Evolutionary conservation across 2,329 filamentous ascomycete genomes (phyloP), one percentile per base, ranked within the genome.

Genomic region (Trichoderma simmonsii): DNA sequence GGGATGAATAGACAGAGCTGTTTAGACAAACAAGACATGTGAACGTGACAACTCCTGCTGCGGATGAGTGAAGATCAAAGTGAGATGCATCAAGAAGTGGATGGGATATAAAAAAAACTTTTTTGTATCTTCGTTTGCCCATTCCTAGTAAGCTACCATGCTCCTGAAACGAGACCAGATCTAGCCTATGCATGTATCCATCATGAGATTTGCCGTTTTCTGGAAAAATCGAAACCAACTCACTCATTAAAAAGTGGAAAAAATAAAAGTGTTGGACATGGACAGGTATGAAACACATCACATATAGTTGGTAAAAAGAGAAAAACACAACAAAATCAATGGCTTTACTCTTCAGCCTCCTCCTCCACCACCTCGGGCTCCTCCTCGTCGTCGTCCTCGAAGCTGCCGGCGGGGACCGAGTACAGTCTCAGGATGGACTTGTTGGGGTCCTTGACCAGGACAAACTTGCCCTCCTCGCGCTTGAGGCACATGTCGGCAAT

Each of bases 351-450:
- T 48, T 82, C 80, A 21, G 77, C 78, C 65, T 75, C 80, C 72
- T 79, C 78, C 61, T 85, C 87, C 68, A 85, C 87, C 76, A 84
- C 84, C 43, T 84, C 85, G 39, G 83, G 82, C 73, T 86, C 87
- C 63, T 87, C 87, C 73, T 93, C 92, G 67, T 89, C 92, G 39
- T 95, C 93, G 78, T 98, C 95, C 78, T 98, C 96, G 80, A 98
- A 95, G 74, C 93, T 96, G 78, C 91, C 90, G 66, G 89, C 84
- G 2, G 96, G 96, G 8, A 99, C 93, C 81, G 95, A 91, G 86
- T 99, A 99, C 79, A 99, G 85, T 75, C 96, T 91, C 75, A 99
- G 90, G 75, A 98, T 93, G 72, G 92, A 90, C 91, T 98, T 98
- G 88, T 99, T 99, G 73, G 96, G 96, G 83, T 99, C 96, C 91